Conservation (phyloP, 352 stramenopile genomes). For the Pythium dissotocum region DNA sequence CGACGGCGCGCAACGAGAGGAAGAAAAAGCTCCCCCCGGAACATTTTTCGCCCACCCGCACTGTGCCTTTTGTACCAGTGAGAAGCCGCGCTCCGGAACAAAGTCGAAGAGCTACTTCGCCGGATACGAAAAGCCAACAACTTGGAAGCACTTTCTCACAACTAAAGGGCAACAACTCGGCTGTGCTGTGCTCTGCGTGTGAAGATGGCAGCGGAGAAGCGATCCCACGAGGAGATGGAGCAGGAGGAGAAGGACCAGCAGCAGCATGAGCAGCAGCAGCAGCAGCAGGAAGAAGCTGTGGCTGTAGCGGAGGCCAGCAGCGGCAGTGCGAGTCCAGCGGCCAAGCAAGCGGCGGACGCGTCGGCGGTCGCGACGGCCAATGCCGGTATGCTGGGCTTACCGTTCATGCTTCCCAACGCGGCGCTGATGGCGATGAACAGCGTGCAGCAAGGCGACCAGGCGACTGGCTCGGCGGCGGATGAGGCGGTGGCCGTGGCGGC, state of each 20-base stretch:
- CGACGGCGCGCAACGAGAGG: conserved; percentile 53
- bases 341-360: conserved; percentile 3
- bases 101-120: conserved; percentile 3
- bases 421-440: conserved; percentile 31
- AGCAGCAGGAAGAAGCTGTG: background rate
- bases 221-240: conserved; percentile 26
- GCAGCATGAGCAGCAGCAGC: background rate
- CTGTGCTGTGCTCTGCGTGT: background rate
- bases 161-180: background rate
- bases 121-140: conserved; percentile 8
- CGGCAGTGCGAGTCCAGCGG: background rate
- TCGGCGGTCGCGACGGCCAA: conserved; percentile 8
- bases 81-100: conserved; percentile 14
- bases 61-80: conserved; percentile 30
- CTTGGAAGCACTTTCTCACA: conserved; percentile 7
- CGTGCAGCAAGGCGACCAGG: conserved; percentile 25
- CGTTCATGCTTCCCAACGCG: conserved; percentile 31
- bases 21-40: conserved; percentile 49
- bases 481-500: conserved; percentile 13
- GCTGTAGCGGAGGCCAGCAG: background rate
- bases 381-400: conserved; percentile 26
- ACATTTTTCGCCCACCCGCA: background rate
- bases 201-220: conserved; percentile 22
- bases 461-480: background rate
- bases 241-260: background rate